Evolutionary conservation across 768 basidiomycete species (phyloP).

Genomic region (Amanita polypyramis): DNA sequence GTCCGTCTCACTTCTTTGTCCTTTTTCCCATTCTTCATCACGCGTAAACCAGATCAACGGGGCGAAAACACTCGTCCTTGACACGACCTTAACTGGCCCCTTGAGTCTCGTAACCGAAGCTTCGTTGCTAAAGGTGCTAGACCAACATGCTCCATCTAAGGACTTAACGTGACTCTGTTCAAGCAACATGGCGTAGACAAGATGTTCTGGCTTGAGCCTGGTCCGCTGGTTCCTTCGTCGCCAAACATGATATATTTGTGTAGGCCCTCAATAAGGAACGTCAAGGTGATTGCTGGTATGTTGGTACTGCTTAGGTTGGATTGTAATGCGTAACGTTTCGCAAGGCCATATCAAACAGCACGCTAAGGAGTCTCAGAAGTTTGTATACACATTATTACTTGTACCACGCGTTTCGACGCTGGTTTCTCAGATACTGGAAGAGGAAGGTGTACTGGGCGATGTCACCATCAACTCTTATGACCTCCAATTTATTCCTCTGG

Average conservation of each 20-base stretch:
- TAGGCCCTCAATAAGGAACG: constrained; percentile 73
- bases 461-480: constrained; percentile 80
- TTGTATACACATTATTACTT: constrained; percentile 79
- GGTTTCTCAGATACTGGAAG: constrained; percentile 79
- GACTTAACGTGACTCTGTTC: neutral
- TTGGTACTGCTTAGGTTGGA: constrained; percentile 12
- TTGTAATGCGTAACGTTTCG: constrained; percentile 18
- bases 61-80: constrained; percentile 93
- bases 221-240: constrained; percentile 72
- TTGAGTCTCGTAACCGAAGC: constrained; percentile 94
- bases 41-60: constrained; percentile 60
- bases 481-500: constrained; percentile 88
- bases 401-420: constrained; percentile 84
- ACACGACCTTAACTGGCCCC: constrained; percentile 79
- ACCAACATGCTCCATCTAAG: neutral
- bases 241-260: constrained; percentile 91
- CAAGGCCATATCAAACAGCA: constrained; percentile 89
- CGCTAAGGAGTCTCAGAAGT: constrained; percentile 56
- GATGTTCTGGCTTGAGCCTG: constrained; percentile 98
- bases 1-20: constrained; percentile 25
- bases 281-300: constrained; percentile 88
- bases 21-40: constrained; percentile 3
- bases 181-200: constrained; percentile 99
- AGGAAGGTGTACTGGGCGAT: constrained; percentile 97
- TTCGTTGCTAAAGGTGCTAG: constrained; percentile 72